Percentiles rank a stretch among this genome's conserved stretches.
Conservation (phyloP, 1,284 basidiomycete genomes). For the Ceraceosorus guamensis region DNA sequence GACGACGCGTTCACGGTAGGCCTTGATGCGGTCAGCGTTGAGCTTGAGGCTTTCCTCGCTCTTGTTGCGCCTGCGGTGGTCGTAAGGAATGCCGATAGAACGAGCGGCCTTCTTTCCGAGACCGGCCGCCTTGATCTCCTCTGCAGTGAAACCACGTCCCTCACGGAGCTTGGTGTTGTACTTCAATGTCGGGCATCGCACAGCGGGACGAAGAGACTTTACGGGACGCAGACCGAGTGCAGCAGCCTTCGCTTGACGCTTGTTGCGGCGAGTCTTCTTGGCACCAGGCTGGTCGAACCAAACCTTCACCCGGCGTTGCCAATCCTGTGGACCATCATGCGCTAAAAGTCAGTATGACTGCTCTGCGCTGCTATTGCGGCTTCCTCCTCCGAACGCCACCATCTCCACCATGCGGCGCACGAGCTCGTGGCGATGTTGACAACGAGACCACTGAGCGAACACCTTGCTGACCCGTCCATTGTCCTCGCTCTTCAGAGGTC, state of each 20-base stretch:
- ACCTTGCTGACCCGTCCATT: not conserved
- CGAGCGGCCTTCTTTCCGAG: conserved; percentile 89
- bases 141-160: conserved; percentile 91
- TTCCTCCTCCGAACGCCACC: not conserved
- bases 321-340: conserved; percentile 17
- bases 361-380: not conserved
- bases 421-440: not conserved
- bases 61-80: conserved; percentile 93
- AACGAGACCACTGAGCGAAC: not conserved
- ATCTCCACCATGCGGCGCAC: not conserved
- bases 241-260: conserved; percentile 86
- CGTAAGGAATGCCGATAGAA: conserved; percentile 87
- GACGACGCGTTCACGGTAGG: conserved; percentile 70
- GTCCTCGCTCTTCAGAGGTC: not conserved
- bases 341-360: not conserved
- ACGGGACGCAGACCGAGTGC: conserved; percentile 86
- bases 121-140: conserved; percentile 94
- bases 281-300: conserved; percentile 99
- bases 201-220: conserved; percentile 87
- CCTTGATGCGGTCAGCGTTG: conserved; percentile 90
- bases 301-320: conserved; percentile 79
- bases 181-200: conserved; percentile 90
- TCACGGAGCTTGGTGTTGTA: conserved; percentile 98
- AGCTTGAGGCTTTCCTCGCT: conserved; percentile 94
- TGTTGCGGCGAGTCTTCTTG: conserved; percentile 90